A percentile compares a stretch with the other conserved stretches of the same genome.
Evolutionary conservation across 2,329 filamentous ascomycete species (phyloP).

Genomic region (Paraphaeosphaeria sporulosa): DNA sequence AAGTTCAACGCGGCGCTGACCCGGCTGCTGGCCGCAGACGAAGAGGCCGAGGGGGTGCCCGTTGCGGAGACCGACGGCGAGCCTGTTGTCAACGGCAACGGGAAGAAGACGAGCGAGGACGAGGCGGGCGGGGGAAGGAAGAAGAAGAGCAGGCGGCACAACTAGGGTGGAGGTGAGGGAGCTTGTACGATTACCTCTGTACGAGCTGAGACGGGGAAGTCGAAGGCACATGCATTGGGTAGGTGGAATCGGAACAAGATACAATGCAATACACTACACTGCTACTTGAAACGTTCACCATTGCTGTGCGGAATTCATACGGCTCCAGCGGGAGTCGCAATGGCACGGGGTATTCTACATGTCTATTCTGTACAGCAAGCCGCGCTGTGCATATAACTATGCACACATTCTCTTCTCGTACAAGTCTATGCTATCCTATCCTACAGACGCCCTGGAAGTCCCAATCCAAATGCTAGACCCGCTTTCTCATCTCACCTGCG

Average conservation of each 20-base stretch:
- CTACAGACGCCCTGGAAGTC: neutral
- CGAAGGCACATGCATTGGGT: too few relatives aligned
- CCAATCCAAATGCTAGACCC: too few relatives aligned
- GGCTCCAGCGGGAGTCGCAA: too few relatives aligned
- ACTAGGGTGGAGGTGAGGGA: conserved; percentile 20
- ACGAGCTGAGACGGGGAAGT: too few relatives aligned
- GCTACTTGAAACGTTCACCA: too few relatives aligned
- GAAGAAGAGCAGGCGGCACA: conserved; percentile 38
- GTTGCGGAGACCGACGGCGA: conserved; percentile 13
- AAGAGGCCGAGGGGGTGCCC: conserved; percentile 25
- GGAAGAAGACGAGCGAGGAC: conserved; percentile 41
- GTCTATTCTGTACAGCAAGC: too few relatives aligned
- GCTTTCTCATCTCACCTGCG: too few relatives aligned
- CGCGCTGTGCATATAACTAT: neutral
- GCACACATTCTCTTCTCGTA: neutral
- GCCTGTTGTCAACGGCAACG: conserved; percentile 31
- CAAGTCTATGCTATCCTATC: neutral
- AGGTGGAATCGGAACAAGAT: too few relatives aligned
- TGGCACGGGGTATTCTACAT: too few relatives aligned
- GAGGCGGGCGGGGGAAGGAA: conserved; percentile 28
- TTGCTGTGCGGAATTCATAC: too few relatives aligned
- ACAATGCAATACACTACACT: too few relatives aligned
- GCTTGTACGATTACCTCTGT: neutral
- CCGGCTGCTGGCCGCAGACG: conserved; percentile 58
- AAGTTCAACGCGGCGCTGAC: conserved; percentile 67